Base-by-base conservation (phyloP, 768 basidiomycete species). In the Lyophyllum decastes region DNA sequence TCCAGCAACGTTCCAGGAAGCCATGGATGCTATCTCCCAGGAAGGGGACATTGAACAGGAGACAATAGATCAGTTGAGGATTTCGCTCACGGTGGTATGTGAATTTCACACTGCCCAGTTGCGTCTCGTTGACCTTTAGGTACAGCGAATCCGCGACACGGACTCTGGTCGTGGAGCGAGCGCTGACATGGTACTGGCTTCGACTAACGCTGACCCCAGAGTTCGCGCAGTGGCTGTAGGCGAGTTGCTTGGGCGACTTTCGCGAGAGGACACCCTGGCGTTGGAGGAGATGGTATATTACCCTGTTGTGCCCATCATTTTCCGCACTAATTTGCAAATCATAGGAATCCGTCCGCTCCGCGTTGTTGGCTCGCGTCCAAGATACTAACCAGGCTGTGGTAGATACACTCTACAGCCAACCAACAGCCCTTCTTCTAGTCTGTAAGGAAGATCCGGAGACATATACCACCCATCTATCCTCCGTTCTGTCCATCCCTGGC, bases 281-380 rank as follows among this genome's bases (percentile, higher is more conserved):
- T 56, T 70, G 14, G 63, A 67, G 0, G 84, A 88, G 25, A 49
- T 76, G 64, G 86, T 87, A 64, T 5, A 78, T 46, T 17, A 27
- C 49, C 16, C 35, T 17, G 11, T 27, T 16, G 27, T 30, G 45
- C 8, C 40, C 7, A 17, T 46, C 17, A 57, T 45, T n/a, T 34
- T 35, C 30, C 8, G 17, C 24, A 35, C 49, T 63, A 53, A 69
- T 24, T 6, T 9, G 50, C 46, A 16, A 4, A 19, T 41, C 12
- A 49, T 34, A 88, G 88, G 75, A 80, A 56, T 79, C 87, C 2
- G 72, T 89, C 19, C 78, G 76, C n/a, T 78, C 82, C 2, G 86
- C 89, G 0, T 73, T 98, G 4, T 68, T 88, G 27, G 81, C 86
- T 14, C 85, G 92, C 1, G 72, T 92, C 3, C 80, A 86, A 49